Percentiles rank a stretch among this genome's conserved stretches.
These are phyloP conservation scores for Vanrija pseudolonga DNA, from an alignment of 1,284 basidiomycete genomes.

Conservation along the genomic window DNA sequence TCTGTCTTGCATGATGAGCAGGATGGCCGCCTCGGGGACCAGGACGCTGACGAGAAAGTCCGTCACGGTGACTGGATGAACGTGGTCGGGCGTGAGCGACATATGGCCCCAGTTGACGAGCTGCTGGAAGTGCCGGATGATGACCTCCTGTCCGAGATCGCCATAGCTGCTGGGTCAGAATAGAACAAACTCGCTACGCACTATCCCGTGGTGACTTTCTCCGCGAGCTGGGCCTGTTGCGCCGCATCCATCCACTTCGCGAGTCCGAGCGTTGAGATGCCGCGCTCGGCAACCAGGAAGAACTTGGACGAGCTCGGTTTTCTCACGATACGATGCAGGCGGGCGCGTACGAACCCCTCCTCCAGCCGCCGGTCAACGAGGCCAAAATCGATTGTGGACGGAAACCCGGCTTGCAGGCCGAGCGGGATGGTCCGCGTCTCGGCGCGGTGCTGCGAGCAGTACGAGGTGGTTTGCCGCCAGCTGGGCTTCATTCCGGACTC, in stretches of 20 bases:
- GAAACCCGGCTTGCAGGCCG: conserved; percentile 36
- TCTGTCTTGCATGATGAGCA: conserved; percentile 40
- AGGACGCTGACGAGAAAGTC: conserved; percentile 41
- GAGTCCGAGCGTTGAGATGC: conserved; percentile 24
- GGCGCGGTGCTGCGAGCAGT: conserved; percentile 37
- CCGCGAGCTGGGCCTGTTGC: conserved; percentile 18
- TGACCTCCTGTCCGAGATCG: conserved; percentile 30
- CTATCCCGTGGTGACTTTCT: conserved; percentile 32
- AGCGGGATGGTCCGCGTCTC: conserved; percentile 37
- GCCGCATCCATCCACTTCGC: conserved; percentile 18
- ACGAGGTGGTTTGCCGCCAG: conserved; percentile 12
- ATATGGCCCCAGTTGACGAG: conserved; percentile 28
- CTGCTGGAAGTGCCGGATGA: conserved; percentile 30
- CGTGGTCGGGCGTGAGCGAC: conserved; percentile 6
- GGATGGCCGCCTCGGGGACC: conserved; percentile 38
- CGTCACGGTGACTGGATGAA: conserved; percentile 23
- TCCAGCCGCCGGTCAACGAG: conserved; percentile 26
- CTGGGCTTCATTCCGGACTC: not conserved
- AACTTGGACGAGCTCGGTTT: conserved; percentile 21
- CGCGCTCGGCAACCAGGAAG: conserved; percentile 13
- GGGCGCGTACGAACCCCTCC: conserved; percentile 20
- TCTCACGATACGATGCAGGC: conserved; percentile 24
- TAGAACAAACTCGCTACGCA: conserved; percentile 19
- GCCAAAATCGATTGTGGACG: conserved; percentile 30
- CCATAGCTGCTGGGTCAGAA: conserved; percentile 36